Base-by-base conservation (phyloP, 1,139 yeast species). In the Nakaseomyces kungkrabaensis region DNA sequence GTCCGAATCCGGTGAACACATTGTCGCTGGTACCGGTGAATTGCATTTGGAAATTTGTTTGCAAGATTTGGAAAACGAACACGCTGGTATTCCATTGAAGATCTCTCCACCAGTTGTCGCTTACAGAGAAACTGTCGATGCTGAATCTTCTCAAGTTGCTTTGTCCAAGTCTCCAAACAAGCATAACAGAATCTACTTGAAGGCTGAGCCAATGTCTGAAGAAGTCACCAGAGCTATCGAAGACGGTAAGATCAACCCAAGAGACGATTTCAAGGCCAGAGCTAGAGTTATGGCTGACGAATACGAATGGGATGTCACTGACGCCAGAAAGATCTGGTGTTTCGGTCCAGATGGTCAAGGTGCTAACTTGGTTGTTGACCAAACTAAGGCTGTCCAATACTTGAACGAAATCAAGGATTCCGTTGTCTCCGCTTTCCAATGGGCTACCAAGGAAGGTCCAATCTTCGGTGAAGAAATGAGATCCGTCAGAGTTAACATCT, bases 361-460 rank as follows among this genome's bases (percentile, higher is more conserved):
- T 79, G 92, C 98, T 71, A 92, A 92, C 81, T 77, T 92, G 73
- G 97, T 92, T 73, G 95, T 92, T 76, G 98, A 92, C 80, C 97
- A 90, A 80, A 90, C 98, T 72, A 92, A 92, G 92, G 97, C 98
- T 70, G 97, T 92, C 59, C 97, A 92, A 81, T 92, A 90, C 90
- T 85, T 92, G 79, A 76, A 82, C 76, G 98, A 92, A 82, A 92
- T 92, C 82, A 92, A 92, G 87, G 98, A 92, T 77, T 90, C 96
- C 70, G 96, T 90, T 71, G 96, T 90, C 71, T 92, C 98, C 73
- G 97, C 96, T 74, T 92, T 90, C 97, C 97, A 92, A 81, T 92
- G 97, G 97, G 97, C 97, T 77, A 81, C 97, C 72, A 90, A 87
- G 82, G 97, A 94, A 77, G 98, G 98, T 82, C 98, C 98, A 72